phyloP scores from a whole-genome alignment of 306 rosid genomes.

The Dalbergia cochinchinensis region DNA sequence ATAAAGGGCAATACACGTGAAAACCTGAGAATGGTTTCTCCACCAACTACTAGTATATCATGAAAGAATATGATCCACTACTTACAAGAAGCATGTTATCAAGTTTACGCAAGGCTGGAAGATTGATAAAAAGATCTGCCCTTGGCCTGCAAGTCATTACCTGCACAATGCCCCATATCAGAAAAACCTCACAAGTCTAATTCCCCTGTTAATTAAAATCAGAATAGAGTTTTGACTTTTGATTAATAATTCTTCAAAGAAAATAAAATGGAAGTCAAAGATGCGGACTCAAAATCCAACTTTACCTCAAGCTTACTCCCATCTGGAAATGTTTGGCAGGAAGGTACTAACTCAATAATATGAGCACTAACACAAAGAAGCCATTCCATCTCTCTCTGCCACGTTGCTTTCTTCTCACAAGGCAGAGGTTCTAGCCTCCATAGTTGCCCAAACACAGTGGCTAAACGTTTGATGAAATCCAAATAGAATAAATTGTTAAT shows the following conservation, averaged over 20 bases:
- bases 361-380: constrained; percentile 85
- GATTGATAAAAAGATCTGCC: constrained; percentile 87
- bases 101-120: constrained; percentile 91
- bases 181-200: constrained; percentile 54
- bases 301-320: constrained; percentile 90
- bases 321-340: constrained; percentile 89
- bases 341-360: constrained; percentile 83
- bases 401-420: constrained; percentile 71
- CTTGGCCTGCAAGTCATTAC: constrained; percentile 98
- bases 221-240: background rate
- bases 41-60: constrained; percentile 1
- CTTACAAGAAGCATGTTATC: constrained; percentile 97
- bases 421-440: constrained; percentile 91
- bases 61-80: constrained; percentile 16
- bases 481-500: background rate
- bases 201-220: background rate
- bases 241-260: background rate
- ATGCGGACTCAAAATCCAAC: background rate
- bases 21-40: constrained; percentile 23
- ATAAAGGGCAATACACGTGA: background rate
- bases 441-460: constrained; percentile 87
- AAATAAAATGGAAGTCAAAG: background rate
- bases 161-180: constrained; percentile 59
- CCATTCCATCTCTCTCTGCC: constrained; percentile 93
- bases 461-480: constrained; percentile 52